Base-by-base conservation (phyloP, 495 filamentous ascomycete genomes). In the Penicillium lagena region DNA sequence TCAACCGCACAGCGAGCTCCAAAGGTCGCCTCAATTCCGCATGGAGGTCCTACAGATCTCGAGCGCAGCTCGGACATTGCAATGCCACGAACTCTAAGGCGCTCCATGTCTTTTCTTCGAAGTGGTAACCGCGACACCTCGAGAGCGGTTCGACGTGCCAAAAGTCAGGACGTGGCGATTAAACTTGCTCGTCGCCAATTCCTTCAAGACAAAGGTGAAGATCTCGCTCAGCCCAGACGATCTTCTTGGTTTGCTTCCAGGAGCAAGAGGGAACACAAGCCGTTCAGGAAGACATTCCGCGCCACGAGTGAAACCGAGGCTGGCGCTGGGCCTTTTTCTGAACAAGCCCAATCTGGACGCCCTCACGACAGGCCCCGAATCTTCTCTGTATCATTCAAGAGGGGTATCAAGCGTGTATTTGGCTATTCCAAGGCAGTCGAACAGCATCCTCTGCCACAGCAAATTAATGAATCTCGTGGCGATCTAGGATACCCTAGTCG, bases 41-140 rank as follows among this genome's bases (percentile, higher is more conserved):
- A 42, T 29, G 38, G 45, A 2, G 37, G 49, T 39, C 35, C 41
- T 9, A 41, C 27, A 15, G 55, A 55, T 29, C 45, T 42, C 6
- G 55, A 61, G 7, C 43, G 50, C 9, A 55, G 58, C 28, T 49
- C 57, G 10, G 55, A 43, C 6, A 53, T 61, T 29, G 41, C 46
- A 10, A 17, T 54, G 39, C 58, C 56, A 43, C 59, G 50, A 35
- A 64, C 61, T 37, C 59, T 77, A 40, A 59, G 55, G 45, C 81
- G 76, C 22, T 85, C 85, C 0, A 78, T 79, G 68, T 83, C 80
- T 42, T 86, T 87, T 45, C 60, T 84, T 14, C 66, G 70, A 28
- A 58, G 67, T 13, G 62, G 67, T n/a, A 52, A 55, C 22, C 36
- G 32, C n/a, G 51, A 53, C 27, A 37, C 58, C 3, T 41, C 54